Evolutionary conservation across 2,329 filamentous ascomycete genomes (phyloP).

Genomic region (Clathrospora elynae): DNA sequence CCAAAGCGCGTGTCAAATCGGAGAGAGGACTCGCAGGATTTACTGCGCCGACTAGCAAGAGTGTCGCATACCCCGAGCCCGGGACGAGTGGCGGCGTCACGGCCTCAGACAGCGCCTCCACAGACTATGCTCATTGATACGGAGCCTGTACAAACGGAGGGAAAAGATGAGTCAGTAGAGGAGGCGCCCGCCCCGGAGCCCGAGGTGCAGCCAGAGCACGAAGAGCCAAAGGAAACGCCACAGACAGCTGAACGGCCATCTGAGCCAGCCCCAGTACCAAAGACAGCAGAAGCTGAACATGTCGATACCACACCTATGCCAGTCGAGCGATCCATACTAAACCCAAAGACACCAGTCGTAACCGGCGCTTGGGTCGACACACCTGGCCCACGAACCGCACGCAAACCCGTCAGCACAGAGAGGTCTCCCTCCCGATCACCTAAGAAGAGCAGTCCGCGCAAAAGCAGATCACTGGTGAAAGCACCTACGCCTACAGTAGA

Average conservation of each 20-base stretch:
- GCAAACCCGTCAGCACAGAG: conserved; percentile 15
- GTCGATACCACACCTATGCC: conserved; percentile 40
- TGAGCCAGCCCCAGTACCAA: conserved; percentile 6
- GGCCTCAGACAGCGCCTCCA: conserved; percentile 30
- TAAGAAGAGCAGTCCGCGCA: conserved; percentile 23
- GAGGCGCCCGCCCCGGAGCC: conserved; percentile 5
- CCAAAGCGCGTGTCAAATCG: conserved; percentile 37
- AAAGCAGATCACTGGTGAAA: conserved; percentile 17
- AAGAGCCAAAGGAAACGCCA: conserved; percentile 13
- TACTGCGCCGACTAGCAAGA: conserved; percentile 54
- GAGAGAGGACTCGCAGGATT: conserved; percentile 53
- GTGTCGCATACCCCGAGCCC: conserved; percentile 56
- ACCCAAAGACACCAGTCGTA: conserved; percentile 52
- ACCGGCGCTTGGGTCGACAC: conserved; percentile 58
- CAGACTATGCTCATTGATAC: conserved; percentile 14
- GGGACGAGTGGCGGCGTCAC: conserved; percentile 27
- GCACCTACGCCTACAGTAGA: conserved; percentile 4
- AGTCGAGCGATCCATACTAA: conserved; percentile 23
- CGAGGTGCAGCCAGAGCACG: conserved; percentile 8
- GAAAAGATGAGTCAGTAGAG: conserved; percentile 1
- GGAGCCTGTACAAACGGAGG: not conserved
- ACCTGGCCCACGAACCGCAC: conserved; percentile 41
- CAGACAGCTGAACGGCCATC: conserved; percentile 10
- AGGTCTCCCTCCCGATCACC: conserved; percentile 27
- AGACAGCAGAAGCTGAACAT: conserved; percentile 11